A percentile compares a stretch with the other conserved stretches of the same genome.
Conservation (phyloP, 2,329 filamentous ascomycete species). For the Phaeosphaeria sp. region DNA sequence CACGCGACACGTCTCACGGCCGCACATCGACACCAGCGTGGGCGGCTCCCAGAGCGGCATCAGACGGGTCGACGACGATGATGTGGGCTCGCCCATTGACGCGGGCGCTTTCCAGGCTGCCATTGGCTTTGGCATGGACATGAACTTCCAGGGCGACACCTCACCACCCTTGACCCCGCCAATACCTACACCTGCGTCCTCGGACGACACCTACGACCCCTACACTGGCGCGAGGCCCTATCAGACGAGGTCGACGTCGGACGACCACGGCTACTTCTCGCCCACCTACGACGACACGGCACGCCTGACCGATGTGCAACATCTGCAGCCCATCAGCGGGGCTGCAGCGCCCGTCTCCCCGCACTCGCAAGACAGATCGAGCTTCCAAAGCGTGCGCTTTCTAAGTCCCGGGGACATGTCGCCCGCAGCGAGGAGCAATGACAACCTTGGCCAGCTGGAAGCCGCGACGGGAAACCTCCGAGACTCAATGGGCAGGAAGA, state of each 20-base stretch:
- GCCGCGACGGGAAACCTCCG: constrained; percentile 43
- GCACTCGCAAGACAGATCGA: constrained; percentile 53
- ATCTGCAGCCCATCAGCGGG: constrained; percentile 64
- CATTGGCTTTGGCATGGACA: constrained; percentile 55
- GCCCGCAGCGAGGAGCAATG: constrained; percentile 61
- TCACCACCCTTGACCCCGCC: constrained; percentile 38
- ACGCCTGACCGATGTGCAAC: constrained; percentile 63
- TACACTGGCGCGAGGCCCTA: constrained; percentile 34
- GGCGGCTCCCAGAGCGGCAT: constrained; percentile 34
- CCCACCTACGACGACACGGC: constrained; percentile 63
- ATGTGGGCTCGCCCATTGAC: constrained; percentile 51
- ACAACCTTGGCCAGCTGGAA: constrained; percentile 67
- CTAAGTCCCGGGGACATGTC: constrained; percentile 51
- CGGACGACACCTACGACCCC: constrained; percentile 56
- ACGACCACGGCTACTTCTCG: constrained; percentile 63
- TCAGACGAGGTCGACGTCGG: constrained; percentile 54
- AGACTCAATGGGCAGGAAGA: constrained; percentile 53
- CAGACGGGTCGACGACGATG: constrained; percentile 44
- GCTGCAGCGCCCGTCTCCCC: constrained; percentile 50
- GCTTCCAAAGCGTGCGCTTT: constrained; percentile 63
- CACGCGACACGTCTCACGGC: constrained; percentile 38
- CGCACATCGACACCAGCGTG: constrained; percentile 46
- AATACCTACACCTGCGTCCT: constrained; percentile 40
- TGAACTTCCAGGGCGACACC: constrained; percentile 53
- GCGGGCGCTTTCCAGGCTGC: constrained; percentile 56